These are phyloP conservation scores for Rhizopogon salebrosus DNA, from an alignment of 768 basidiomycete species.

Conservation along the genomic window DNA sequence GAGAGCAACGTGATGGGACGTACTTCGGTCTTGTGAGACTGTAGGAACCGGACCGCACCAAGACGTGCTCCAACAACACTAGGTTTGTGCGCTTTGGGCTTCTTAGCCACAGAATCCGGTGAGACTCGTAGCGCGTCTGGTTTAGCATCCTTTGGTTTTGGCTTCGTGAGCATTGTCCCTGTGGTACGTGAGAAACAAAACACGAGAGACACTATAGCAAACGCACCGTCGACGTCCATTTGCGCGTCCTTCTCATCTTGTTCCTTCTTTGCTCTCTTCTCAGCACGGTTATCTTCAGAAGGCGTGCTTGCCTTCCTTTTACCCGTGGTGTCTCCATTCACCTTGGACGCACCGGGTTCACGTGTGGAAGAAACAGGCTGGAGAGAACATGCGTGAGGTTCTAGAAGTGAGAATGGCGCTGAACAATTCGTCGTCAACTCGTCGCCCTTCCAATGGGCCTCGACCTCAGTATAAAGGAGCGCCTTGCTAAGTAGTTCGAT, in stretches of 20 bases:
- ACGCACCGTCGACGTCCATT: constrained; percentile 40
- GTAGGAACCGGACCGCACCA: constrained; percentile 41
- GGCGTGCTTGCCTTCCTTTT: constrained; percentile 53
- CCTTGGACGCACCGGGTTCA: constrained; percentile 6
- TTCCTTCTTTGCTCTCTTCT: constrained; percentile 59
- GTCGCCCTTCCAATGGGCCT: constrained; percentile 74
- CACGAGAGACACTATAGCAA: constrained; percentile 20
- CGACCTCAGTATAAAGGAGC: constrained; percentile 75
- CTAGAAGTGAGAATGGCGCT: constrained; percentile 67
- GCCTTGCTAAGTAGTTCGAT: constrained; percentile 78
- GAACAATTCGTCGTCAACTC: constrained; percentile 61
- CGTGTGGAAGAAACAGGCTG: constrained; percentile 29
- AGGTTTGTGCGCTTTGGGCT: constrained; percentile 31
- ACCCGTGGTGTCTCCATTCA: constrained; percentile 16
- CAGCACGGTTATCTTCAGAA: constrained; percentile 44
- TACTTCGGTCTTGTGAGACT: constrained; percentile 48
- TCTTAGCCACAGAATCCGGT: constrained; percentile 23
- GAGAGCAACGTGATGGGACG: background rate
- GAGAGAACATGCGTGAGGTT: constrained; percentile 64
- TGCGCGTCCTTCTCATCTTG: constrained; percentile 29
- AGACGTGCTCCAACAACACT: constrained; percentile 24
- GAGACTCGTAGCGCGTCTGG: constrained; percentile 14
- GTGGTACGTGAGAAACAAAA: background rate
- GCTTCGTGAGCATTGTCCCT: constrained; percentile 10
- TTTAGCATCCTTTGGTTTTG: constrained; percentile 17